Conservation (phyloP, 768 basidiomycete genomes). For the Lactarius indigo region DNA sequence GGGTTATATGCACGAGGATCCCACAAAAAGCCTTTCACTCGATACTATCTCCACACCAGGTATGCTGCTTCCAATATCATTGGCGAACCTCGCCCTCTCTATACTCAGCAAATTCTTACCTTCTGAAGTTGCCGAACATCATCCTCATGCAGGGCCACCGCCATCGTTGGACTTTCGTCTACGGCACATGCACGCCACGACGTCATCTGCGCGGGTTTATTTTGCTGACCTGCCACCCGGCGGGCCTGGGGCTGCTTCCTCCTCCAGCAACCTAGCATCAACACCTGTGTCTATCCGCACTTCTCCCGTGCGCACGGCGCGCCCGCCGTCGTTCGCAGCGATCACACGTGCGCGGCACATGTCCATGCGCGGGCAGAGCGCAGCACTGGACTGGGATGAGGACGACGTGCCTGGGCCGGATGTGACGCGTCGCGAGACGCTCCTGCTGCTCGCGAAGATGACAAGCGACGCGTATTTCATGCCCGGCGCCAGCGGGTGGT, state of each 20-base stretch:
- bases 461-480: slow-evolving; percentile 75
- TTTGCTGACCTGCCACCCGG: slow-evolving; percentile 49
- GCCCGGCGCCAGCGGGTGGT: slow-evolving; percentile 59
- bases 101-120: slow-evolving; percentile 15
- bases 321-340: slow-evolving; percentile 42
- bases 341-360: slow-evolving; percentile 36
- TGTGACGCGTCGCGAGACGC: slow-evolving; percentile 62
- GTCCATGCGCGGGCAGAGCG: slow-evolving; percentile 40
- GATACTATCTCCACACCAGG: not conserved
- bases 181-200: slow-evolving; percentile 60
- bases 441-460: slow-evolving; percentile 85
- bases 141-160: slow-evolving; percentile 12
- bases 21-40: not conserved
- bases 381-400: slow-evolving; percentile 57
- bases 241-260: slow-evolving; percentile 4
- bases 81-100: slow-evolving; percentile 15
- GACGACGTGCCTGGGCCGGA: slow-evolving; percentile 68
- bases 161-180: slow-evolving; percentile 50
- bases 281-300: slow-evolving; percentile 43
- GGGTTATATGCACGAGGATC: not conserved
- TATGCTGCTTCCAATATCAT: slow-evolving; percentile 17
- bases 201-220: slow-evolving; percentile 51
- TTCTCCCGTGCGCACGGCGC: slow-evolving; percentile 38
- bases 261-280: slow-evolving; percentile 29
- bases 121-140: not conserved